phyloP scores from a whole-genome alignment of 495 filamentous ascomycete species.

The Pyrenula massariospora region DNA sequence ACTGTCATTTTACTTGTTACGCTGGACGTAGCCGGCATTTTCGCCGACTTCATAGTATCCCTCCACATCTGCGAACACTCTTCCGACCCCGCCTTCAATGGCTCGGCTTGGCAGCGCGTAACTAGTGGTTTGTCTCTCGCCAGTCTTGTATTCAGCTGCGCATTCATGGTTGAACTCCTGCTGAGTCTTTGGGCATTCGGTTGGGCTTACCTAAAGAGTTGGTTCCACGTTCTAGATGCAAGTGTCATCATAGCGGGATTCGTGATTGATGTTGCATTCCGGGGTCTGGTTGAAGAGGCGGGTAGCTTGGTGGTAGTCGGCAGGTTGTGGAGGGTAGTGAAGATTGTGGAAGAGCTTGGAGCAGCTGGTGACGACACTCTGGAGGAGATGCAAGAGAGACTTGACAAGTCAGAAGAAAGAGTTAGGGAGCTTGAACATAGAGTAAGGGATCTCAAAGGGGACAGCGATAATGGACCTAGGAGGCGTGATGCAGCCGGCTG shows the following conservation, averaged over 20 bases:
- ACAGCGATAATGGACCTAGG: no score
- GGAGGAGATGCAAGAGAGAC: slow-evolving; percentile 25
- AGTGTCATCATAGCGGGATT: slow-evolving; percentile 49
- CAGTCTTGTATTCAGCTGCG: slow-evolving; percentile 40
- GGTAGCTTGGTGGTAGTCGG: slow-evolving; percentile 51
- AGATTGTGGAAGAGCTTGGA: slow-evolving; percentile 53
- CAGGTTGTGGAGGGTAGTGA: slow-evolving; percentile 56
- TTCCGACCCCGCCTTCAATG: not conserved
- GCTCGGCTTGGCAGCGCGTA: slow-evolving; percentile 14
- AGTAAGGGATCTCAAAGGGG: no score
- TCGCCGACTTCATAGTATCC: slow-evolving; percentile 51
- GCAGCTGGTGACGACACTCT: slow-evolving; percentile 45
- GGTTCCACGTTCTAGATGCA: slow-evolving; percentile 54
- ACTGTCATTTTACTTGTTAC: slow-evolving; percentile 41
- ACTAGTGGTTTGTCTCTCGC: slow-evolving; percentile 28
- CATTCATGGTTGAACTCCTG: slow-evolving; percentile 50
- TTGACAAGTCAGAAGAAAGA: slow-evolving; percentile 31
- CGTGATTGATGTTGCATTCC: slow-evolving; percentile 42
- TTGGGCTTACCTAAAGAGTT: slow-evolving; percentile 45
- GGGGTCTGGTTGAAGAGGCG: slow-evolving; percentile 46
- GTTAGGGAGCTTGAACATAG: slow-evolving; percentile 30
- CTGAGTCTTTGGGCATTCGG: slow-evolving; percentile 47
- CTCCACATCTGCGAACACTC: slow-evolving; percentile 44
- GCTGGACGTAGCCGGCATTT: slow-evolving; percentile 44
- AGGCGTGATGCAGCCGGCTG: no score